Percentiles rank a stretch among this genome's conserved stretches.
Evolutionary conservation across 768 basidiomycete species (phyloP).

Genomic region (Russula compacta): DNA sequence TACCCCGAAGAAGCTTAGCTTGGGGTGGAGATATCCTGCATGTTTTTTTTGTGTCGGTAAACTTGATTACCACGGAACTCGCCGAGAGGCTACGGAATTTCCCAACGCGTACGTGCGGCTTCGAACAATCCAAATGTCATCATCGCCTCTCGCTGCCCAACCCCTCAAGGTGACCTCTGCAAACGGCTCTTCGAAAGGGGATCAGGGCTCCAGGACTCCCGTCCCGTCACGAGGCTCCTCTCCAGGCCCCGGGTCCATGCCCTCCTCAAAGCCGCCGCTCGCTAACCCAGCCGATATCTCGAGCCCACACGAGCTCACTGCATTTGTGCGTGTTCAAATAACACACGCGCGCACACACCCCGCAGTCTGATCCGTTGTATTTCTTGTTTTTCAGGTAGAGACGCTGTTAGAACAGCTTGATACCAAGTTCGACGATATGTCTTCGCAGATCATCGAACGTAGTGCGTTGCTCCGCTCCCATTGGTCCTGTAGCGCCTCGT

Average conservation of each 20-base stretch:
- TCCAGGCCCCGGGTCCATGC: not conserved
- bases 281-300: slow-evolving; percentile 56
- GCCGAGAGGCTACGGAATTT: no score
- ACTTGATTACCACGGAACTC: no score
- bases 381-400: slow-evolving; percentile 54
- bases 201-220: slow-evolving; percentile 8
- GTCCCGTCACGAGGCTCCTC: slow-evolving; percentile 4
- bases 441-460: slow-evolving; percentile 74
- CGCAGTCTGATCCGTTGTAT: not conserved
- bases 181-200: slow-evolving; percentile 12
- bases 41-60: no score
- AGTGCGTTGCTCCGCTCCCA: slow-evolving; percentile 39
- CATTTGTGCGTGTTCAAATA: slow-evolving; percentile 59
- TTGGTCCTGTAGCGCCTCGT: not conserved
- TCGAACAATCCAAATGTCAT: not conserved
- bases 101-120: not conserved
- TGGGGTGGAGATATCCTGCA: no score
- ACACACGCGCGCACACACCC: no score
- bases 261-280: slow-evolving; percentile 8
- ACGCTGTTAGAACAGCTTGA: slow-evolving; percentile 84
- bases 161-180: slow-evolving; percentile 16
- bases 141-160: slow-evolving; percentile 12
- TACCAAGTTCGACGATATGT: slow-evolving; percentile 88
- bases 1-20: no score
- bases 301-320: slow-evolving; percentile 89